Evolutionary conservation across 2,329 filamentous ascomycete genomes (phyloP).

Genomic region (Fusarium kyushuense): DNA sequence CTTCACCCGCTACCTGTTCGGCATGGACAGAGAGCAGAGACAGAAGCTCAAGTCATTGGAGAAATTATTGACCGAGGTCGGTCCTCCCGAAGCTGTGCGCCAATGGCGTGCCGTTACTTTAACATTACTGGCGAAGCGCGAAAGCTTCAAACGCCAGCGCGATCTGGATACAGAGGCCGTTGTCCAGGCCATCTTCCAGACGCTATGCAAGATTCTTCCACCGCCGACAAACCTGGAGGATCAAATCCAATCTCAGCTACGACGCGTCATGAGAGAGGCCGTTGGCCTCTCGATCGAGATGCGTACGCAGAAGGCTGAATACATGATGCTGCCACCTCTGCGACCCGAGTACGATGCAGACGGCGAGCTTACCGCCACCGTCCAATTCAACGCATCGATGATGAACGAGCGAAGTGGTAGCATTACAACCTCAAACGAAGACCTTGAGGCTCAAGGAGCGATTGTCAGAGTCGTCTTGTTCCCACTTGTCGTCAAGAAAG

Average conservation of each 20-base stretch:
- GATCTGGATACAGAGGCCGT: constrained; percentile 94
- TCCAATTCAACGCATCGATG: constrained; percentile 89
- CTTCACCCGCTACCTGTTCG: constrained; percentile 97
- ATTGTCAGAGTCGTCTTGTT: constrained; percentile 94
- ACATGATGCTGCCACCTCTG: constrained; percentile 96
- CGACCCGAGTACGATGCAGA: constrained; percentile 95
- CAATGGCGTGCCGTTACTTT: constrained; percentile 97
- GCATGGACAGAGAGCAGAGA: constrained; percentile 97
- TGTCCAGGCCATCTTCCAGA: constrained; percentile 85
- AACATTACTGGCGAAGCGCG: constrained; percentile 84
- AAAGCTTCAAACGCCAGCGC: constrained; percentile 84
- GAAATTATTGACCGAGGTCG: constrained; percentile 89
- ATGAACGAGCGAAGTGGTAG: constrained; percentile 93
- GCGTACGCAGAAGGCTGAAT: constrained; percentile 96
- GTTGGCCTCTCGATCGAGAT: constrained; percentile 95
- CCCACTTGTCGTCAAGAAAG: constrained; percentile 95
- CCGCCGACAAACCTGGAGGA: constrained; percentile 84
- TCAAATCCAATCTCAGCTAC: constrained; percentile 85
- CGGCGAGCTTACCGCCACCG: constrained; percentile 87
- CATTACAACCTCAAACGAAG: constrained; percentile 71
- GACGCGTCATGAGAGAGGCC: constrained; percentile 87
- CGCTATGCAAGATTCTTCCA: constrained; percentile 84
- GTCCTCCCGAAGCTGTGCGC: constrained; percentile 87
- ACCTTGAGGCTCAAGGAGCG: constrained; percentile 79
- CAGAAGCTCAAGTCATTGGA: constrained; percentile 97